Percentiles rank a stretch among this genome's conserved stretches.
These are phyloP conservation scores for Mucor irregularis DNA, from an alignment of 371 early-diverging fungal genomes.

Conservation along the genomic window DNA sequence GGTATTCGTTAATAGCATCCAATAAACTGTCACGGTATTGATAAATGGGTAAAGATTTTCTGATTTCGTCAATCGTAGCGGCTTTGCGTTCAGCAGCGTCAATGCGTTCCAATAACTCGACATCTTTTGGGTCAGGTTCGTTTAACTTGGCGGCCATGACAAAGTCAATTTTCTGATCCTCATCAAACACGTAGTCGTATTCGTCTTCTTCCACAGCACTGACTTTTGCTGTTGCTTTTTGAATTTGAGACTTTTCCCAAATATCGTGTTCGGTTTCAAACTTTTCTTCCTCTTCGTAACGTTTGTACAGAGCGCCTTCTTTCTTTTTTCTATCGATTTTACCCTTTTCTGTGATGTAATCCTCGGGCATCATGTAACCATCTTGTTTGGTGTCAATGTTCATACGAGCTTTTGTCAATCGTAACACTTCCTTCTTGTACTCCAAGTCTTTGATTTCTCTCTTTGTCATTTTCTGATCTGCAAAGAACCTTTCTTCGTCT, in stretches of 20 bases:
- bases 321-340: constrained; percentile 92
- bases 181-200: constrained; percentile 95
- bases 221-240: constrained; percentile 58
- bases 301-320: constrained; percentile 79
- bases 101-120: constrained; percentile 62
- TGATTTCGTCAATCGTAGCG: constrained; percentile 81
- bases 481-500: constrained; percentile 89
- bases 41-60: constrained; percentile 92
- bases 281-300: constrained; percentile 84
- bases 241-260: constrained; percentile 90
- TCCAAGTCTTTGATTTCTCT: constrained; percentile 77
- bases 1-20: constrained; percentile 81
- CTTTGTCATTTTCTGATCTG: constrained; percentile 73
- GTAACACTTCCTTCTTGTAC: constrained; percentile 80
- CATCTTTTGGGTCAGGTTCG: constrained; percentile 55
- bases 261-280: constrained; percentile 92
- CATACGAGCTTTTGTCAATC: constrained; percentile 83
- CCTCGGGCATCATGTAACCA: constrained; percentile 93
- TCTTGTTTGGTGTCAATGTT: constrained; percentile 77
- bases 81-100: constrained; percentile 71
- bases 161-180: constrained; percentile 90
- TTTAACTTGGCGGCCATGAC: constrained; percentile 75
- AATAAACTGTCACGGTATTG: constrained; percentile 81
- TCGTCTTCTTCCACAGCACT: constrained; percentile 57
- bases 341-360: constrained; percentile 92